Conservation (phyloP, 306 rosid genomes). For the Crataegus laevigata region DNA sequence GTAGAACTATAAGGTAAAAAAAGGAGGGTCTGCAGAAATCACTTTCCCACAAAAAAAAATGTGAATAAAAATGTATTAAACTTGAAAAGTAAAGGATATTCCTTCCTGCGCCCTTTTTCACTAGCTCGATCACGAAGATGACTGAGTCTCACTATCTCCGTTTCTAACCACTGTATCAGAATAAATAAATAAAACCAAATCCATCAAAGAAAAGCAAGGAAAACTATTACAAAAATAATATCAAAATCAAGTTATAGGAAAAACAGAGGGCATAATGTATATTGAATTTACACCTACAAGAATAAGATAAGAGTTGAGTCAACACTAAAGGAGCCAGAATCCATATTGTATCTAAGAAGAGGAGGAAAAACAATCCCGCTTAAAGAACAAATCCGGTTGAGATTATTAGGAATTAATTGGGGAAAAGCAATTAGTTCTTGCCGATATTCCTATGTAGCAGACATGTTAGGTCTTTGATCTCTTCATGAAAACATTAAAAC, state of each 20-base stretch:
- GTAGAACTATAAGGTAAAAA: neutral
- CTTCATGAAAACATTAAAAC: neutral
- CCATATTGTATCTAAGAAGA: neutral
- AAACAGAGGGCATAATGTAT: neutral
- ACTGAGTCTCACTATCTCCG: slow-evolving; percentile 78
- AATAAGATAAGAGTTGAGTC: neutral
- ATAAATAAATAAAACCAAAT: slow-evolving; percentile 15
- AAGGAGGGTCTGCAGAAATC: neutral
- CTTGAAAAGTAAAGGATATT: slow-evolving; percentile 67
- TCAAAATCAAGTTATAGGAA: slow-evolving; percentile 3
- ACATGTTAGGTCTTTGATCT: neutral
- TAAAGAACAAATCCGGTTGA: neutral
- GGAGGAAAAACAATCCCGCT: neutral
- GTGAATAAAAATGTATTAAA: neutral
- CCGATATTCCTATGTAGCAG: neutral
- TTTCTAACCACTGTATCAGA: slow-evolving; percentile 78
- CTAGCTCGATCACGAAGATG: slow-evolving; percentile 99
- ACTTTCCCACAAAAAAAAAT: neutral
- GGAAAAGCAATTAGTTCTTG: neutral
- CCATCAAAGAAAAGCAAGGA: slow-evolving; percentile 6
- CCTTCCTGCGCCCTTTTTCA: slow-evolving; percentile 87
- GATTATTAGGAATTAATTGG: neutral
- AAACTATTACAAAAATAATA: neutral
- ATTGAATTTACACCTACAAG: neutral
- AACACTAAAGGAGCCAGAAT: neutral